These are phyloP conservation scores for Botrytis squamosa DNA, from an alignment of 2,329 filamentous ascomycete species.

Conservation along the genomic window DNA sequence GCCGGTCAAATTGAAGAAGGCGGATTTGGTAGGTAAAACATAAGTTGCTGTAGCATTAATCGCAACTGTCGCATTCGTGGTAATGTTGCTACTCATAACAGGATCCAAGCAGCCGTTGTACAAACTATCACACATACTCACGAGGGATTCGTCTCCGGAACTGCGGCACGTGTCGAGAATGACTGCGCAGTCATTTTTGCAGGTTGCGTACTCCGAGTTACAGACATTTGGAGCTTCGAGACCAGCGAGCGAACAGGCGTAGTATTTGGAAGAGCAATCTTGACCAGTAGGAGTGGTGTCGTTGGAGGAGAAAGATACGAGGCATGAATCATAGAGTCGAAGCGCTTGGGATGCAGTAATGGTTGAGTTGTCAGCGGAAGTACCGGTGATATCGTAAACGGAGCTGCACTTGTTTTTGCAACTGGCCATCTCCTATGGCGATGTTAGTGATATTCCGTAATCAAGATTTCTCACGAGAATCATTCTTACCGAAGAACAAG, in stretches of 20 bases:
- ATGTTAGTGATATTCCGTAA: neutral
- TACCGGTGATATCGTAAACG: slow-evolving; percentile 23
- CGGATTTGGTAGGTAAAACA: neutral
- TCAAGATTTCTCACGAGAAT: neutral
- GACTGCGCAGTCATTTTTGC: slow-evolving; percentile 10
- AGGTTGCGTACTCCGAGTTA: neutral
- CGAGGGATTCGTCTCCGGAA: neutral
- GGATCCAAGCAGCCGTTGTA: slow-evolving; percentile 19
- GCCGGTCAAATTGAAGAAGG: neutral
- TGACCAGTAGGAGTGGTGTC: neutral
- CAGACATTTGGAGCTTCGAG: neutral
- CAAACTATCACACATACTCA: slow-evolving; percentile 12
- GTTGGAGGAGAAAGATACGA: slow-evolving; percentile 24
- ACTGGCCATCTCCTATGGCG: neutral
- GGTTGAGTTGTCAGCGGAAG: slow-evolving; percentile 20
- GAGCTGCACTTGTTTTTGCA: slow-evolving; percentile 26
- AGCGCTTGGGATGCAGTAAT: slow-evolving; percentile 18
- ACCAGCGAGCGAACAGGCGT: neutral
- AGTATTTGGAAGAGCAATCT: slow-evolving; percentile 19
- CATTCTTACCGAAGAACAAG: neutral
- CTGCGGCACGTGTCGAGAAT: slow-evolving; percentile 1
- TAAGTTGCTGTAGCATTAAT: neutral
- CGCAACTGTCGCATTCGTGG: neutral
- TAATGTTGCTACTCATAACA: neutral
- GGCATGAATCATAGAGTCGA: slow-evolving; percentile 23